phyloP scores from a whole-genome alignment of 768 basidiomycete genomes.

The Tricholoma sp. region DNA sequence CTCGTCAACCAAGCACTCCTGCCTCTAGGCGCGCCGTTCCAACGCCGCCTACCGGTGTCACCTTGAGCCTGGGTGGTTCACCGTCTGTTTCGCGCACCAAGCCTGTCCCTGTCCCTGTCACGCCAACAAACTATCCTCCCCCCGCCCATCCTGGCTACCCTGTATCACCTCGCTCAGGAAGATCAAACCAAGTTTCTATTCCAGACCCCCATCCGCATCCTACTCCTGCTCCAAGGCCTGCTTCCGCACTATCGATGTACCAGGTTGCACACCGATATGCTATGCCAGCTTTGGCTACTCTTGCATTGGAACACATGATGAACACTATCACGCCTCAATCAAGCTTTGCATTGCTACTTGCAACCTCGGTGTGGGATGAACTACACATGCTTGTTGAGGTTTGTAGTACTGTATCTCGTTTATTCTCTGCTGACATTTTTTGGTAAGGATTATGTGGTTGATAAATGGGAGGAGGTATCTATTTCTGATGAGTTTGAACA shows the following conservation, averaged over 20 bases:
- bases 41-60: conserved; percentile 16
- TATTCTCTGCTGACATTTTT: conserved; percentile 8
- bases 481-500: conserved; percentile 58
- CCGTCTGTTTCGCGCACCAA: conserved; percentile 33
- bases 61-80: conserved; percentile 17
- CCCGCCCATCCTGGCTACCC: conserved; percentile 36
- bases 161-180: conserved; percentile 40
- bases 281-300: conserved; percentile 57
- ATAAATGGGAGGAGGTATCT: conserved; percentile 71
- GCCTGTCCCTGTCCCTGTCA: conserved; percentile 34
- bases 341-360: conserved; percentile 65
- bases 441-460: conserved; percentile 63
- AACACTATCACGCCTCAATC: conserved; percentile 58
- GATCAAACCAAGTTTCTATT: conserved; percentile 29
- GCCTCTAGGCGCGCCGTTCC: conserved; percentile 21
- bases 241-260: conserved; percentile 71
- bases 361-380: conserved; percentile 64
- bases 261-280: conserved; percentile 73
- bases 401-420: conserved; percentile 13
- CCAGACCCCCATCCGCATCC: conserved; percentile 74
- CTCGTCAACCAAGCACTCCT: conserved; percentile 11
- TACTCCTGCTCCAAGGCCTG: conserved; percentile 52
- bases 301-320: conserved; percentile 73
- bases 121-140: conserved; percentile 27
- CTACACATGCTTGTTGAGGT: conserved; percentile 58